These are phyloP conservation scores for Poa annua DNA, from an alignment of 176 grass and related monocot species.

Conservation along the genomic window DNA sequence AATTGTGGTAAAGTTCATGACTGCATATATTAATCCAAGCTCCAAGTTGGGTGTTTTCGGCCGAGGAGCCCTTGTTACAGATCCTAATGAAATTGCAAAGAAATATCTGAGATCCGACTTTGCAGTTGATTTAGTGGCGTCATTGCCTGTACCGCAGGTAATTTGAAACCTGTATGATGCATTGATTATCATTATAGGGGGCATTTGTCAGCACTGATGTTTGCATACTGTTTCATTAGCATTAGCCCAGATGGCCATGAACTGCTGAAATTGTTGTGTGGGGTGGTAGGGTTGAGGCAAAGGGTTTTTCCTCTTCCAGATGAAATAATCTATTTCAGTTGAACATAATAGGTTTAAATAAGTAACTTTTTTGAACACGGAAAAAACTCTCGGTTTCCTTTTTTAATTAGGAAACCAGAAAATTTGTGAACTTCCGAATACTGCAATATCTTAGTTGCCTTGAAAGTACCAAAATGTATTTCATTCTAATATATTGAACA, in stretches of 20 bases:
- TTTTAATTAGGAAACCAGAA: background rate
- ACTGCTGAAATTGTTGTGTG: background rate
- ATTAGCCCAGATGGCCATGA: background rate
- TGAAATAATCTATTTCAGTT: background rate
- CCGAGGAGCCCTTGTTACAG: conserved; percentile 78
- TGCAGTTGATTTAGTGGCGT: conserved; percentile 71
- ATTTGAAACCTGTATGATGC: conserved; percentile 5
- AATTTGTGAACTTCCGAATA: background rate
- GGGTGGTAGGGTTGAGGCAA: background rate
- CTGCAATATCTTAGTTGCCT: background rate
- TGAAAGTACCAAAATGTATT: conserved; percentile 2
- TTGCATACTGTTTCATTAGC: conserved; percentile 1
- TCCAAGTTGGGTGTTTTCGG: conserved; percentile 78
- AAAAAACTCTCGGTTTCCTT: background rate
- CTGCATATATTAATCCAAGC: conserved; percentile 78
- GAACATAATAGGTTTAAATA: background rate
- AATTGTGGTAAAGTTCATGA: conserved; percentile 85
- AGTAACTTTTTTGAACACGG: background rate
- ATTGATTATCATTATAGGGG: background rate
- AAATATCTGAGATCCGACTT: conserved; percentile 81
- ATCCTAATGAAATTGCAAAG: conserved; percentile 68
- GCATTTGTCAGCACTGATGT: background rate
- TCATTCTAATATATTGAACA: conserved; percentile 4
- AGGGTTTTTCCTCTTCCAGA: background rate
- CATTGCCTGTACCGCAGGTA: conserved; percentile 97